Evolutionary conservation across 163 green algal genomes (phyloP).

Genomic region (Scenedesmus sp.): DNA sequence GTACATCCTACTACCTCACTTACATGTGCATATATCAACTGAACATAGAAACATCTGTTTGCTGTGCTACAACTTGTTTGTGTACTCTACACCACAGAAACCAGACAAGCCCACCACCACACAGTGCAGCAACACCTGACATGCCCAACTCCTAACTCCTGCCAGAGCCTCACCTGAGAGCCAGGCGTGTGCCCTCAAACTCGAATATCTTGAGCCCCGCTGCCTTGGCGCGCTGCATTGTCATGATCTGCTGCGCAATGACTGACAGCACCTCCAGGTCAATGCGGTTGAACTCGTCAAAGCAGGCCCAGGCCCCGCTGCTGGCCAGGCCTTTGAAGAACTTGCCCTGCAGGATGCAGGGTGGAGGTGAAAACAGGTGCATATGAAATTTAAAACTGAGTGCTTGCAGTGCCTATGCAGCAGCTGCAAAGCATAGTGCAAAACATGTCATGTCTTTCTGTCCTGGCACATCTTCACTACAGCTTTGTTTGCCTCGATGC

Average conservation of each 20-base stretch:
- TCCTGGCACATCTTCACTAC: no score
- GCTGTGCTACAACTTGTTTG: no score
- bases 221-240: slow-evolving; percentile 86
- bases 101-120: background rate
- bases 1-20: no score
- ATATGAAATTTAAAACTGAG: no score
- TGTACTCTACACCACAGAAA: no score
- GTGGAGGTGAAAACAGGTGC: no score
- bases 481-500: no score
- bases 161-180: slow-evolving; percentile 51
- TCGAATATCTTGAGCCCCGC: slow-evolving; percentile 77
- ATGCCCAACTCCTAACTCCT: background rate
- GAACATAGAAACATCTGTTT: background rate
- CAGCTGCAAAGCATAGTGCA: no score
- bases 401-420: no score
- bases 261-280: slow-evolving; percentile 67
- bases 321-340: slow-evolving; percentile 87
- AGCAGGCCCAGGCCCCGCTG: slow-evolving; percentile 86
- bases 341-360: slow-evolving; percentile 64
- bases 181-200: slow-evolving; percentile 84
- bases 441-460: no score
- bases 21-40: background rate
- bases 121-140: background rate
- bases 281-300: slow-evolving; percentile 91
- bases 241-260: slow-evolving; percentile 87